A percentile compares a stretch with the other conserved stretches of the same genome.
These are phyloP conservation scores for Mycena polygramma DNA, from an alignment of 768 basidiomycete genomes.

Conservation along the genomic window DNA sequence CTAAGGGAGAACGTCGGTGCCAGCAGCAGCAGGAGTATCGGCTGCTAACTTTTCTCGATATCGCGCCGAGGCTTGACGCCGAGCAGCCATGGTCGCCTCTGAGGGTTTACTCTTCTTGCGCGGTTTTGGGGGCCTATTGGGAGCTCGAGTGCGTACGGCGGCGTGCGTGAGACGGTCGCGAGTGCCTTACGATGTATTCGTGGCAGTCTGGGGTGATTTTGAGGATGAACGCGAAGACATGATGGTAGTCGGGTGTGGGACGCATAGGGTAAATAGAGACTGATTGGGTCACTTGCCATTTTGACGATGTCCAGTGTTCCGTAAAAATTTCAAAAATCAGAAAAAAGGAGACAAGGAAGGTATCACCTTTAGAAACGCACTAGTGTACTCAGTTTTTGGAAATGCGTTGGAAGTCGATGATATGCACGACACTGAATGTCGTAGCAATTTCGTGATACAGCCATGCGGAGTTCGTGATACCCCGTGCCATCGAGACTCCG, in stretches of 20 bases:
- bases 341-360: too few species aligned
- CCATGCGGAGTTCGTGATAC: conserved; percentile 8
- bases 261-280: too few species aligned
- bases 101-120: background rate
- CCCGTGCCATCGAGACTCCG: background rate
- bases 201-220: too few species aligned
- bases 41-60: background rate
- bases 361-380: too few species aligned
- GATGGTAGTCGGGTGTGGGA: too few species aligned
- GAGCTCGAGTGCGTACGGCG: background rate
- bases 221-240: too few species aligned
- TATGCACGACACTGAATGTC: background rate
- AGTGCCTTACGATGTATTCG: too few species aligned
- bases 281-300: too few species aligned
- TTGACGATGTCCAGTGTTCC: too few species aligned
- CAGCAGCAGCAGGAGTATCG: background rate
- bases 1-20: background rate
- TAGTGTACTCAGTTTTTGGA: too few species aligned
- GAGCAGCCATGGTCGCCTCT: background rate
- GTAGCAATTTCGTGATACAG: conserved; percentile 5
- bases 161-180: background rate
- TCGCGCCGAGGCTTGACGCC: background rate
- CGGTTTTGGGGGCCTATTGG: background rate
- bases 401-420: too few species aligned
- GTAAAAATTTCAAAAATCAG: too few species aligned